Evolutionary conservation across 306 rosid genomes (phyloP), one percentile per base, ranked within the genome.

Genomic region (Cucurbita ficifolia): DNA sequence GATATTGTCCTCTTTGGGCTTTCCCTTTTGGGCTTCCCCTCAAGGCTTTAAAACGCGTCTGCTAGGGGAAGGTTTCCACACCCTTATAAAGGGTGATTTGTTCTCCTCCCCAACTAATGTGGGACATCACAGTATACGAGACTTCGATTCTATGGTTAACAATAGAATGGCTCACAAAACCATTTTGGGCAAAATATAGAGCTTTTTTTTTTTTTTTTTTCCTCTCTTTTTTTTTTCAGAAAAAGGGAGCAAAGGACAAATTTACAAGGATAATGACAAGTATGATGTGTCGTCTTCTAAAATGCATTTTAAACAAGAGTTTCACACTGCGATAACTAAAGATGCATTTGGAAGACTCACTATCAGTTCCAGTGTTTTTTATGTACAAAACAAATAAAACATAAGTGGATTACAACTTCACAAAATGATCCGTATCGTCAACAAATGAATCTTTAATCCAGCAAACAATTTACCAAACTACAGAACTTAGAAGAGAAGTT

Each of bases 401-500:
- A 40, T n/a, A 42, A 64, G 71, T 67, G 55, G 17, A 45, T 11
- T 21, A 38, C 22, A 62, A 36, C 69, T 62, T 38, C 69, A 21
- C 60, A 55, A 55, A 1, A 4, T 19, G 33, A 19, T 55, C 35
- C n/a, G 14, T 45, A 8, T 10, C 14, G 4, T 56, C 38, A 56
- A 56, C 38, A 56, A 22, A 56, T 56, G 8, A 65, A 65, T 42
- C 52, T 3, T 35, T 61, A 36, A 36, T 61, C 18, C 72, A 70
- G 59, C 46, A 70, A 70, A 35, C 33, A 50, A 48, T 50, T 70
- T 29, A 50, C 33, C 17, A 8, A 50, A 70, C 76, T 7, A 61
- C 42, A 39, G 52, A 73, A 78, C 5, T 50, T 62, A 42, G 55
- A 70, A 62, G 52, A 77, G 72, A 40, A 69, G 50, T 74, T 56